Percentiles rank a stretch among this genome's conserved stretches.
Evolutionary conservation across 495 filamentous ascomycete genomes (phyloP).

Genomic region (Hypoxylon lienhwacheense): DNA sequence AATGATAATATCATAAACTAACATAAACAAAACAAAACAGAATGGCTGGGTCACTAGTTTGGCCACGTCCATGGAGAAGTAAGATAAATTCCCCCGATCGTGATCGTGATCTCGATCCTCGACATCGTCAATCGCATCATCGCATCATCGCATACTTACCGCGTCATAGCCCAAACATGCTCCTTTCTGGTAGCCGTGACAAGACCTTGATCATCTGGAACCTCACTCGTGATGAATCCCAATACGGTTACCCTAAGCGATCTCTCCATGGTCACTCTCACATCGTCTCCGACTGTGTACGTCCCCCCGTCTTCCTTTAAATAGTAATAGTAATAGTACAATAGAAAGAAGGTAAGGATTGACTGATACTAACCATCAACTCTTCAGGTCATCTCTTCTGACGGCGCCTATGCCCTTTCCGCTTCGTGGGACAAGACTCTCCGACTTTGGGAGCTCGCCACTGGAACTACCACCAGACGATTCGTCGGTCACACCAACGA

Average conservation of each 20-base stretch:
- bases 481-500: conserved; percentile 99
- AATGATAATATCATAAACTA: conserved; percentile 29
- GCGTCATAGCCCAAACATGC: conserved; percentile 89
- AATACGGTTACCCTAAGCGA: conserved; percentile 98
- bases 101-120: conserved; percentile 1
- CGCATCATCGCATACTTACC: conserved; percentile 32
- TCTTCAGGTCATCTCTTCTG: conserved; percentile 94
- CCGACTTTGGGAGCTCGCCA: conserved; percentile 97
- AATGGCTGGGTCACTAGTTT: conserved; percentile 81
- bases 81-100: conserved; percentile 43
- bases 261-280: conserved; percentile 98
- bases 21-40: conserved; percentile 31
- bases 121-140: neutral
- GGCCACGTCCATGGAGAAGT: conserved; percentile 99
- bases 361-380: conserved; percentile 48
- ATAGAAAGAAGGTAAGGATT: no score
- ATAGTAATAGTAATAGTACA: conserved; percentile 20
- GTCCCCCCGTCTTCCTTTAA: conserved; percentile 45
- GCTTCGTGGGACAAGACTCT: conserved; percentile 99
- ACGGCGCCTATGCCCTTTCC: conserved; percentile 98
- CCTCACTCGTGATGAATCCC: conserved; percentile 96
- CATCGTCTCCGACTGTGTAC: conserved; percentile 99
- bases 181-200: conserved; percentile 94
- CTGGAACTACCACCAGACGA: conserved; percentile 91
- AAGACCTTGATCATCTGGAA: conserved; percentile 99